These are phyloP conservation scores for Sisymbrium altissimum DNA, from an alignment of 345 rosid genomes.

Conservation along the genomic window DNA sequence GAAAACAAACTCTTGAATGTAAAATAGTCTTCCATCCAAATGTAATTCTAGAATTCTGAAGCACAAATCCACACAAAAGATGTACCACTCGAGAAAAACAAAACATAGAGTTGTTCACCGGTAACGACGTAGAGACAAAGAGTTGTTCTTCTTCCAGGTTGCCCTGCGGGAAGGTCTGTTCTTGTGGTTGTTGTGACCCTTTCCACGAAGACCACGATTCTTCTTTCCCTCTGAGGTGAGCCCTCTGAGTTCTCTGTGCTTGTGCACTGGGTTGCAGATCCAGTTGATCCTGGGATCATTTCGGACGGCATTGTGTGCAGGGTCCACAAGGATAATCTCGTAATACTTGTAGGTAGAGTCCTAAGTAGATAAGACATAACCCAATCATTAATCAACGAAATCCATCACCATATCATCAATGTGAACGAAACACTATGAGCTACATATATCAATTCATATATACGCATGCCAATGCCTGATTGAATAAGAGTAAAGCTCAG, in stretches of 20 bases:
- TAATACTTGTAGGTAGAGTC: constrained; percentile 82
- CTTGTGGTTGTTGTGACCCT: constrained; percentile 74
- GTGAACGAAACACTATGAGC: background rate
- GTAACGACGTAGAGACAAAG: constrained; percentile 58
- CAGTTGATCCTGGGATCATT: constrained; percentile 86
- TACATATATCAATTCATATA: background rate
- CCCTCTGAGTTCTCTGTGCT: constrained; percentile 81
- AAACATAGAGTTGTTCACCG: constrained; percentile 39
- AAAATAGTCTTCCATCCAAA: background rate
- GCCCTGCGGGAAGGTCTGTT: constrained; percentile 73
- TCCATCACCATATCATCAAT: background rate
- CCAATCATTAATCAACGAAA: background rate
- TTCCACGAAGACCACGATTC: constrained; percentile 81
- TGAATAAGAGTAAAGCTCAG: background rate
- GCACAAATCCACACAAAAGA: constrained; percentile 16
- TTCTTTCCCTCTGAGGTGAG: constrained; percentile 85
- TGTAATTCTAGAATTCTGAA: background rate
- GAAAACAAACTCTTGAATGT: constrained; percentile 13
- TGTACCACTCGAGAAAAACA: constrained; percentile 19
- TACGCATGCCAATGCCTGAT: background rate
- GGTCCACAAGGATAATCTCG: constrained; percentile 71
- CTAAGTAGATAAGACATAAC: constrained; percentile 17
- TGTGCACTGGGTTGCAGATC: constrained; percentile 83
- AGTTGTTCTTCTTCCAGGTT: constrained; percentile 77
- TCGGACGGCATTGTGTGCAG: constrained; percentile 63